These are phyloP conservation scores for Salix udensis DNA, from an alignment of 345 rosid species.

Conservation along the genomic window DNA sequence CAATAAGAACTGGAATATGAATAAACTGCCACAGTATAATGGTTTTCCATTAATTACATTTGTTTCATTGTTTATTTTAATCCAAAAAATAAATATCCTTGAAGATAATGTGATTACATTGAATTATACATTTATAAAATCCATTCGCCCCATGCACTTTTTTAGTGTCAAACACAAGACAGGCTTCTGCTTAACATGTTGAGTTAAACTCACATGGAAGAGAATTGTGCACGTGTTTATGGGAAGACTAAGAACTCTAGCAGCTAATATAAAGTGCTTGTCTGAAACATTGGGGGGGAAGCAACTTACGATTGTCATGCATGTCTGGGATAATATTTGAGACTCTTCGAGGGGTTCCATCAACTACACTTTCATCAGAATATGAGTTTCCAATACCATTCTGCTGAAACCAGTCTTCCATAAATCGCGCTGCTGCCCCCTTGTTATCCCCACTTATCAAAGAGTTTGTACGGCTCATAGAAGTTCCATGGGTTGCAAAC, in stretches of 20 bases:
- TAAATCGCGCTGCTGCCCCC: constrained; percentile 92
- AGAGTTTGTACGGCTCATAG: constrained; percentile 95
- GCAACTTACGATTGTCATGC: constrained; percentile 48
- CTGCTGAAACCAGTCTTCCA: constrained; percentile 93
- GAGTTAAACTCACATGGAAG: constrained; percentile 5
- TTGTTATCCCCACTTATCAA: constrained; percentile 98
- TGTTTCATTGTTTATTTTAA: background rate
- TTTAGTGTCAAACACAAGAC: background rate
- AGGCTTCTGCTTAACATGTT: background rate
- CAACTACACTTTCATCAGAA: constrained; percentile 33
- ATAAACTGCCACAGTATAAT: background rate
- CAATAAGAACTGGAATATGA: background rate
- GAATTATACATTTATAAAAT: background rate
- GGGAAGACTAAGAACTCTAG: background rate
- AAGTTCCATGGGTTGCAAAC: constrained; percentile 99
- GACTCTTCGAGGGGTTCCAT: constrained; percentile 64
- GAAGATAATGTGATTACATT: background rate
- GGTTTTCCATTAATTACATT: background rate
- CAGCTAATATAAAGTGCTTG: background rate
- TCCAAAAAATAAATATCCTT: background rate
- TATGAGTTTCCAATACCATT: constrained; percentile 30
- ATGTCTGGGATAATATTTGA: constrained; percentile 52
- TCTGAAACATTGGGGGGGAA: background rate
- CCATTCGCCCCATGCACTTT: background rate
- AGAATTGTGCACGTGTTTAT: constrained; percentile 2